Conservation (phyloP, 805 yeast genomes). For the Candida khao-thaluensis region DNA sequence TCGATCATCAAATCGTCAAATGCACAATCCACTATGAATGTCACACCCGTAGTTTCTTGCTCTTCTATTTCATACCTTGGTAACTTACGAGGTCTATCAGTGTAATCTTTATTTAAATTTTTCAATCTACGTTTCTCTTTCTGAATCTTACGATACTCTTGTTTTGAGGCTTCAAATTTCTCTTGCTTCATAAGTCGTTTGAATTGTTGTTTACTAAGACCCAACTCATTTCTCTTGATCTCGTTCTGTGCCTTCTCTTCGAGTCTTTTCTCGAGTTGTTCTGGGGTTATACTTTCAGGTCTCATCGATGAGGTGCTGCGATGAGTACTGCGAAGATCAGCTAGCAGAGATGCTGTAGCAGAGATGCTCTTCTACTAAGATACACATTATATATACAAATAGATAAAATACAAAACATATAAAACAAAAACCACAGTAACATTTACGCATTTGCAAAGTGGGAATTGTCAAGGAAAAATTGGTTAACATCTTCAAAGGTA, state of each 20-base stretch:
- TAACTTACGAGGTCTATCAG: constrained; percentile 32
- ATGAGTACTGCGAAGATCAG: not conserved
- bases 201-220: constrained; percentile 85
- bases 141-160: constrained; percentile 53
- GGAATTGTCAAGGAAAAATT: constrained; percentile 13
- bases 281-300: constrained; percentile 9
- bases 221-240: constrained; percentile 28
- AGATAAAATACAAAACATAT: too few species aligned
- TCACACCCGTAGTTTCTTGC: constrained; percentile 50
- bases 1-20: constrained; percentile 89
- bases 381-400: too few species aligned
- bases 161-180: constrained; percentile 64
- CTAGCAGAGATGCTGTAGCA: too few species aligned
- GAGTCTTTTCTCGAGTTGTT: constrained; percentile 9
- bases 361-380: too few species aligned
- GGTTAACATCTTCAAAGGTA: constrained; percentile 26
- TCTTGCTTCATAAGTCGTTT: constrained; percentile 63
- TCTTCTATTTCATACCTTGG: constrained; percentile 36
- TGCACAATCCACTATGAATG: constrained; percentile 78
- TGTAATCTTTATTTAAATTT: constrained; percentile 23
- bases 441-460: not conserved
- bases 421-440: too few species aligned
- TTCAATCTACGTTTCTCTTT: constrained; percentile 51
- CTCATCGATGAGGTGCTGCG: constrained; percentile 5
- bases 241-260: constrained; percentile 14